Evolutionary conservation across 2,329 filamentous ascomycete genomes (phyloP).

Genomic region (Bretziella fagacearum): DNA sequence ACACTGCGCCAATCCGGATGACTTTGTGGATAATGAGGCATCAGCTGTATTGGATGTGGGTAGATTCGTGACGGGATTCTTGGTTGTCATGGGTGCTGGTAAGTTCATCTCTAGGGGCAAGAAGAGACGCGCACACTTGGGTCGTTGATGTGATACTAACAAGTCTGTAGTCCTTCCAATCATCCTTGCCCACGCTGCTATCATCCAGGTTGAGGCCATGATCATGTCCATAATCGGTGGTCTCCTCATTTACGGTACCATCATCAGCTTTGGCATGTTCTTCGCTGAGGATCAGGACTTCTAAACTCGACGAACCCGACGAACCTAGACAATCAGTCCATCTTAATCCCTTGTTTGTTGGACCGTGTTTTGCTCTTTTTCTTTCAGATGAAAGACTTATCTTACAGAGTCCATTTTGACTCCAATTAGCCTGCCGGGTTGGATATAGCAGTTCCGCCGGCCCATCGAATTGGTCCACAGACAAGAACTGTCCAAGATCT

Average conservation of each 20-base stretch:
- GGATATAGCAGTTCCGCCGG: background rate
- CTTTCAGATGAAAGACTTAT: too few relatives aligned
- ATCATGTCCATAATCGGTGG: constrained; percentile 89
- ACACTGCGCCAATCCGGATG: constrained; percentile 78
- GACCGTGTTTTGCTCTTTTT: background rate
- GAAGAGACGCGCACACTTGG: too few relatives aligned
- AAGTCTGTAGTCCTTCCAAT: constrained; percentile 57
- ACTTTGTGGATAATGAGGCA: constrained; percentile 76
- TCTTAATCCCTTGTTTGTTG: background rate
- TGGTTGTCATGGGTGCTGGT: constrained; percentile 97
- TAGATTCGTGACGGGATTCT: constrained; percentile 82
- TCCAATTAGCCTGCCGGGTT: background rate
- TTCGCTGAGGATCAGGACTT: constrained; percentile 98
- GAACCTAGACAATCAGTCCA: background rate
- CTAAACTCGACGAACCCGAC: constrained; percentile 32
- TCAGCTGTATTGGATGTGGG: constrained; percentile 84
- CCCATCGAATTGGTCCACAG: background rate
- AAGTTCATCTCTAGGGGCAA: constrained; percentile 24
- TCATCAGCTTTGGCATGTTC: constrained; percentile 96
- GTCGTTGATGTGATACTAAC: background rate
- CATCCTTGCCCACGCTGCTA: constrained; percentile 68
- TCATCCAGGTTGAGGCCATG: constrained; percentile 75
- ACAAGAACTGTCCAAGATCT: too few relatives aligned
- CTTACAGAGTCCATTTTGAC: too few relatives aligned
- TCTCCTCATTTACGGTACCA: constrained; percentile 89